A percentile compares a stretch with the other conserved stretches of the same genome.
phyloP scores from a whole-genome alignment of 2,329 filamentous ascomycete genomes.

The Massarina eburnea region DNA sequence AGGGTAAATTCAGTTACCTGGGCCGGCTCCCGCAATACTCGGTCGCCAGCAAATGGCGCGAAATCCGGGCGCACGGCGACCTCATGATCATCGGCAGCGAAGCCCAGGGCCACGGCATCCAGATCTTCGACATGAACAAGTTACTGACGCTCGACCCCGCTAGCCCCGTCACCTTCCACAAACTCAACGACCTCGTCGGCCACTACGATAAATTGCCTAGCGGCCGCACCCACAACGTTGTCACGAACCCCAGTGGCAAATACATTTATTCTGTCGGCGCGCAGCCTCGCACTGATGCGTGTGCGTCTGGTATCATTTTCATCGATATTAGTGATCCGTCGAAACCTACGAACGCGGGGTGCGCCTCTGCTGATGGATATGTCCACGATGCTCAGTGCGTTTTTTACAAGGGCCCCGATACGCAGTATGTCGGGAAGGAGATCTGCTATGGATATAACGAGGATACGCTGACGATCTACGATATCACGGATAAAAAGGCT shows the following conservation, averaged over 20 bases:
- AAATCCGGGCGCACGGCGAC: conserved; percentile 52
- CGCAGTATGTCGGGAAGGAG: conserved; percentile 51
- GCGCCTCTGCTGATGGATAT: conserved; percentile 57
- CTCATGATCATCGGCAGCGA: conserved; percentile 48
- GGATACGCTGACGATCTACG: conserved; percentile 56
- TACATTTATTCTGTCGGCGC: conserved; percentile 44
- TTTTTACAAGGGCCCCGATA: conserved; percentile 56
- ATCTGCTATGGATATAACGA: conserved; percentile 63
- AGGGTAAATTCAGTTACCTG: conserved; percentile 56
- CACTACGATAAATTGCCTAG: conserved; percentile 39
- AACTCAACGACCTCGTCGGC: conserved; percentile 34
- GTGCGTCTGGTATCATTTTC: conserved; percentile 60
- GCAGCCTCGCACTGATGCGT: conserved; percentile 38
- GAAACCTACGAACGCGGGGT: conserved; percentile 58
- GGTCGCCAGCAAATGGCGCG: conserved; percentile 54
- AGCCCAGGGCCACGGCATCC: conserved; percentile 55
- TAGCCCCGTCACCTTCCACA: conserved; percentile 38
- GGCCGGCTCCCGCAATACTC: conserved; percentile 55
- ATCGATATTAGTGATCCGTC: conserved; percentile 58
- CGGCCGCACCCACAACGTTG: conserved; percentile 43
- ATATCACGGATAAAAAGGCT: conserved; percentile 53
- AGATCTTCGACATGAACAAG: conserved; percentile 65
- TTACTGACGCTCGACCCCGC: conserved; percentile 37
- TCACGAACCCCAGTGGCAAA: conserved; percentile 40
- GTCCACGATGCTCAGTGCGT: conserved; percentile 65